Percentiles rank a stretch among this genome's conserved stretches.
phyloP scores from a whole-genome alignment of 768 basidiomycete genomes.

The Dictyophora rubrovolvata region DNA sequence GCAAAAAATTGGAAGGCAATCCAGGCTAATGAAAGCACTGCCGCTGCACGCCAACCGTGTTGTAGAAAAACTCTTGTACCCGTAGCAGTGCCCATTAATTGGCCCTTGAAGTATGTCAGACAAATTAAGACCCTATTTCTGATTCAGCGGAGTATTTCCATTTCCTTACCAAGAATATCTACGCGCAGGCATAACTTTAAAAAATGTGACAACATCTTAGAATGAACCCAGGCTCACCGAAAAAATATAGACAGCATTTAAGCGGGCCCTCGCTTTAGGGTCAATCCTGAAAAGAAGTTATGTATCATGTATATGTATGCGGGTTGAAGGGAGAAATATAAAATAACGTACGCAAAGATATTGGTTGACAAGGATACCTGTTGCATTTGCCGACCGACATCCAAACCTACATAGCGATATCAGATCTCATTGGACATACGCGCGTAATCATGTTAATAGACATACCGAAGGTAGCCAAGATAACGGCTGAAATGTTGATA shows the following conservation, averaged over 20 bases:
- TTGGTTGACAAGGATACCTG: conserved; percentile 58
- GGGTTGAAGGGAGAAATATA: neutral
- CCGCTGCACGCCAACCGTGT: conserved; percentile 61
- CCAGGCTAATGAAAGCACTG: conserved; percentile 50
- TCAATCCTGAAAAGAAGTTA: conserved; percentile 17
- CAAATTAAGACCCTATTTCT: conserved; percentile 39
- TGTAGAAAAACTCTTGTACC: conserved; percentile 61
- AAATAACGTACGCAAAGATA: conserved; percentile 37
- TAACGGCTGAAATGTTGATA: conserved; percentile 56
- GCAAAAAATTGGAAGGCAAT: conserved; percentile 45
- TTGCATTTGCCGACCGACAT: conserved; percentile 62
- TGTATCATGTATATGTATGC: conserved; percentile 19
- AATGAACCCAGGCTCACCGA: conserved; percentile 32
- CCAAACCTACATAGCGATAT: conserved; percentile 24
- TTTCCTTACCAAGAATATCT: conserved; percentile 7
- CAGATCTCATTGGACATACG: neutral
- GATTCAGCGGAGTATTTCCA: neutral
- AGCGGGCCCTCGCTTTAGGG: conserved; percentile 46
- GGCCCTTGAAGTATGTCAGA: conserved; percentile 30
- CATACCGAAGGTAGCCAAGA: conserved; percentile 54
- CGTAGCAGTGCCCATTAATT: conserved; percentile 73
- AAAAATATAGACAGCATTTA: conserved; percentile 70
- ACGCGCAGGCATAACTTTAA: neutral
- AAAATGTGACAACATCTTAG: neutral
- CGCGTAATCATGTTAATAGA: neutral